phyloP scores from a whole-genome alignment of 352 stramenopile genomes.

The Sclerospora graminicola region DNA sequence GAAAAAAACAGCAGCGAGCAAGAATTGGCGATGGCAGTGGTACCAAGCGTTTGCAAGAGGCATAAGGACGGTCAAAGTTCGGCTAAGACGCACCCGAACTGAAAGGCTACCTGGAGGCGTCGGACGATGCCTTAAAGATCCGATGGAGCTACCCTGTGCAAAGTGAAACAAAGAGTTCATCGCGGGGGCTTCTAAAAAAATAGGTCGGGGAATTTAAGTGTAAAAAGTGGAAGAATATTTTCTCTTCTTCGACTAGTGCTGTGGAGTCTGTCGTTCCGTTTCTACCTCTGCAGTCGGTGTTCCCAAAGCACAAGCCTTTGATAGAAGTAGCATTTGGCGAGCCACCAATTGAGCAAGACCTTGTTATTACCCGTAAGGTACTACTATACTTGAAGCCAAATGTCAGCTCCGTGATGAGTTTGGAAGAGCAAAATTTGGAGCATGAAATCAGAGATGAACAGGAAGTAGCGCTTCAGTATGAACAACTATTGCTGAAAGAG shows the following conservation, averaged over 20 bases:
- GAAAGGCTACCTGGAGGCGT: no score
- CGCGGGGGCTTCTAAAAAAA: no score
- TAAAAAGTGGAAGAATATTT: not conserved
- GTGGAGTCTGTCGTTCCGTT: constrained; percentile 2
- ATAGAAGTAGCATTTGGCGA: constrained; percentile 14
- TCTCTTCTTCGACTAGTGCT: constrained; percentile 3
- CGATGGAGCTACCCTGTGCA: no score
- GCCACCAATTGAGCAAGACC: constrained; percentile 10
- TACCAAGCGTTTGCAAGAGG: constrained; percentile 5
- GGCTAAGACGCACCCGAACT: no score
- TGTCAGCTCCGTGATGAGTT: constrained; percentile 6
- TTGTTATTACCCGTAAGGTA: constrained; percentile 23
- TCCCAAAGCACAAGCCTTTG: constrained; percentile 15
- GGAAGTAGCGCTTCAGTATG: constrained; percentile 8
- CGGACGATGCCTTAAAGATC: no score
- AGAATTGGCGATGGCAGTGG: not conserved
- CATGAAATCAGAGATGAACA: constrained; percentile 5
- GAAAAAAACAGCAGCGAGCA: constrained; percentile 9
- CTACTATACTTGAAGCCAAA: constrained; percentile 18
- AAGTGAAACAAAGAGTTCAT: no score
- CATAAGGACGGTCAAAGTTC: no score
- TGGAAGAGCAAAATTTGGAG: constrained; percentile 10
- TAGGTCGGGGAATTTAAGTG: no score
- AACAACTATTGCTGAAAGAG: constrained; percentile 10
- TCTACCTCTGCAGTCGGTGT: constrained; percentile 9